Base-by-base conservation (phyloP, 2,329 filamentous ascomycete species). In the Cercospora zeae-maydis region DNA sequence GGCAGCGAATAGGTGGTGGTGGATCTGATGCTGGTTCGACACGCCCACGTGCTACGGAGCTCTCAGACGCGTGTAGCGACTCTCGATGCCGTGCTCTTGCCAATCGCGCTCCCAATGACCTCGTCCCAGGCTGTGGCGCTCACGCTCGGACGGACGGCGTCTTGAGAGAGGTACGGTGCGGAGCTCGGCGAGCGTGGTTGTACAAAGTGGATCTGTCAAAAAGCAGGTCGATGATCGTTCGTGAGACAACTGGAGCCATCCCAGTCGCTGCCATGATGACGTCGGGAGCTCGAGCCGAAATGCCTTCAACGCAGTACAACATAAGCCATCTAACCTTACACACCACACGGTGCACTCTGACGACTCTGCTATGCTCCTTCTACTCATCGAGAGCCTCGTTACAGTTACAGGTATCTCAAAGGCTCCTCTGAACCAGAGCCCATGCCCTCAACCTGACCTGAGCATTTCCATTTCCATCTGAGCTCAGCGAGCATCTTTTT, bases 181-280 rank as follows among this genome's bases (percentile, higher is more conserved):
- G 42, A 47, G 42, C 24, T 47, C 19, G 42, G 49, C 49, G 49
- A 16, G 49, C 3, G 49, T 34, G 49, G 49, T 52, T 52, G 49
- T 52, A 52, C 49, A 52, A 34, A 52, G 49, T 52, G 54, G 33
- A 57, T n/a, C 54, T 57, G 54, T 57, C 54, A 57, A 57, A 39
- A 56, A 57, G 36, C 54, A 42, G 37, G 49, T 52, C 49, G 49
- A 34, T 52, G 49, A 34, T 52, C 14, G 49, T 33, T 52, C 9
- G 34, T 30, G 53, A 56, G 53, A 56, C 53, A n/a, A n/a, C n/a
- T n/a, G n/a, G 34, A 56, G 54, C 54, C 39, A 30, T 57, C 33
- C 54, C 24, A n/a, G 33, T 34, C 30, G 27, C 27, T 52, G 39
- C 49, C 27, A 33, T 14, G 14, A 52, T 52, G 49, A 52, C 49